A percentile compares a stretch with the other conserved stretches of the same genome.
phyloP scores from a whole-genome alignment of 768 basidiomycete genomes.

The Coprinopsis cinerea region DNA sequence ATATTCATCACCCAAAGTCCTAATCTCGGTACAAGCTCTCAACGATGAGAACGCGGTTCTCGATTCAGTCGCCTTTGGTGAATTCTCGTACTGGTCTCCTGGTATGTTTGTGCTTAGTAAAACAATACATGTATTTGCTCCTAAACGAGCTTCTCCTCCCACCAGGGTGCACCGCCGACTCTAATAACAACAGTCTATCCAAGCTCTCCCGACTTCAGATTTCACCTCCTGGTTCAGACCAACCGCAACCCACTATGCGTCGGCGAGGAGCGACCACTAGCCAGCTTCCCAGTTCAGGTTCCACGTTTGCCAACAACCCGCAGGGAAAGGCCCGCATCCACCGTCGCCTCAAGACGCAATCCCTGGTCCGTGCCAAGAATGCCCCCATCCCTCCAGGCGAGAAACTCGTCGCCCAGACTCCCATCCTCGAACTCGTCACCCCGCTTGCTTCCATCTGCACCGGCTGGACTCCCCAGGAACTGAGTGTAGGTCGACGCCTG shows the following conservation, averaged over 20 bases:
- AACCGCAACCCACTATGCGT: slow-evolving; percentile 23
- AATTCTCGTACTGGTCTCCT: slow-evolving; percentile 57
- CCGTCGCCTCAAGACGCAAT: slow-evolving; percentile 38
- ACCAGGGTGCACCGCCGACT: no score
- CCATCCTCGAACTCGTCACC: slow-evolving; percentile 55
- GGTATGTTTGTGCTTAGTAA: slow-evolving; percentile 24
- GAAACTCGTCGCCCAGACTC: slow-evolving; percentile 44
- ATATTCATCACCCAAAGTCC: slow-evolving; percentile 36
- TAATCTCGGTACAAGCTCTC: slow-evolving; percentile 59
- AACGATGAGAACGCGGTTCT: slow-evolving; percentile 47
- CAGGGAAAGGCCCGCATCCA: slow-evolving; percentile 32
- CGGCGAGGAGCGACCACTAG: slow-evolving; percentile 29
- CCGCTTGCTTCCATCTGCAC: slow-evolving; percentile 49
- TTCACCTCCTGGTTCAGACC: slow-evolving; percentile 2
- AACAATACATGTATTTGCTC: slow-evolving; percentile 8
- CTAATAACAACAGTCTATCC: no score
- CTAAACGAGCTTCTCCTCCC: no score
- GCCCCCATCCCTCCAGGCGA: slow-evolving; percentile 22
- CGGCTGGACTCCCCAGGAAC: slow-evolving; percentile 63
- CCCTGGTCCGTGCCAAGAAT: slow-evolving; percentile 38
- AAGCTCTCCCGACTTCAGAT: slow-evolving; percentile 28
- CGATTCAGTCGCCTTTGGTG: slow-evolving; percentile 65
- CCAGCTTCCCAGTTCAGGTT: slow-evolving; percentile 27
- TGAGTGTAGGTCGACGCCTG: slow-evolving; percentile 66
- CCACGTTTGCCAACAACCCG: slow-evolving; percentile 36